Percentiles rank a stretch among this genome's conserved stretches.
Evolutionary conservation across 2,329 filamentous ascomycete genomes (phyloP).

Genomic region (Fusarium sp.): DNA sequence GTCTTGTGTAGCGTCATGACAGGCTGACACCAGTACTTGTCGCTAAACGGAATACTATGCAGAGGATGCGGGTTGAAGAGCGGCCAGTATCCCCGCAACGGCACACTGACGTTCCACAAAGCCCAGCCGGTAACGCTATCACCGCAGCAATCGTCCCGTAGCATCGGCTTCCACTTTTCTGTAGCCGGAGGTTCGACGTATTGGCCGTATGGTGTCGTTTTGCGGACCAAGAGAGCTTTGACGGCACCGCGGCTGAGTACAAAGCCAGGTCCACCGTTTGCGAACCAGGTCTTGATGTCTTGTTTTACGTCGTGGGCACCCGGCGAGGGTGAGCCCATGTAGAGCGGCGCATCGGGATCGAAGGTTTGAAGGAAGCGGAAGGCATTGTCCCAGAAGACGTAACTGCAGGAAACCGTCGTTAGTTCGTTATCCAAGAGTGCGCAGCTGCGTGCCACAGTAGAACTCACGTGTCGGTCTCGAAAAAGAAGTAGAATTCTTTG

Average conservation of each 20-base stretch:
- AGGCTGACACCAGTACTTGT: conserved; percentile 66
- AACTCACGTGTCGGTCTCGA: conserved; percentile 69
- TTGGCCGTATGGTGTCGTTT: conserved; percentile 53
- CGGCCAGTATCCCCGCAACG: conserved; percentile 64
- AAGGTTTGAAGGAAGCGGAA: conserved; percentile 66
- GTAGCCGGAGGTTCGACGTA: conserved; percentile 58
- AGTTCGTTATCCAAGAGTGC: not conserved
- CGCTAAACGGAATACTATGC: conserved; percentile 63
- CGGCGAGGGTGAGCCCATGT: conserved; percentile 66
- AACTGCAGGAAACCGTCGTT: conserved; percentile 34
- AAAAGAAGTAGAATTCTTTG: conserved; percentile 70
- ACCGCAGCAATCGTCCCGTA: conserved; percentile 66
- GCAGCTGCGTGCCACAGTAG: not conserved
- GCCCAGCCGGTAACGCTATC: conserved; percentile 67
- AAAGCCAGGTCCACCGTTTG: conserved; percentile 65
- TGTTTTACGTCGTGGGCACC: conserved; percentile 53
- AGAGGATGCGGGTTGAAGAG: conserved; percentile 66
- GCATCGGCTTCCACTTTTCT: conserved; percentile 58
- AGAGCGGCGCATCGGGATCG: conserved; percentile 60
- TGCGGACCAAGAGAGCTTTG: conserved; percentile 57
- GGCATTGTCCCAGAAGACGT: conserved; percentile 58
- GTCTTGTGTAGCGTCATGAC: conserved; percentile 66
- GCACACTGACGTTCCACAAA: conserved; percentile 61
- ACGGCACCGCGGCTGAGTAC: conserved; percentile 63
- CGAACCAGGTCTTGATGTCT: conserved; percentile 60